Base-by-base conservation (phyloP, 179 eudicot species). In the Drosera spatulata region DNA sequence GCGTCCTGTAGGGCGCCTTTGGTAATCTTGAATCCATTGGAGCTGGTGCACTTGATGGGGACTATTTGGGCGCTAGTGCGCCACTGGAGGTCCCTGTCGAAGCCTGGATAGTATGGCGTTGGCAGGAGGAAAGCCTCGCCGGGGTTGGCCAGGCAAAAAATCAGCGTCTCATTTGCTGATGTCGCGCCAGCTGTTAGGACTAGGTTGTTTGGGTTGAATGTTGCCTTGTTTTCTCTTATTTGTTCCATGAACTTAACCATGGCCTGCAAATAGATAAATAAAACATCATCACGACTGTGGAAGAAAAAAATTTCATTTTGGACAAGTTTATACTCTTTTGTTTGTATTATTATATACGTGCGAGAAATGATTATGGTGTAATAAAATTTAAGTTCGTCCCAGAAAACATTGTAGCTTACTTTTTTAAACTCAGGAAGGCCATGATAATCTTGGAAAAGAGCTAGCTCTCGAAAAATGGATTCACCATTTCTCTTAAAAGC, bases 131-230 rank as follows among this genome's bases (percentile, higher is more conserved):
- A 74, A 58, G 99, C 97, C 6, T 89, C 97, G 69, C 99, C 97
- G 10, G 85, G 87, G 46, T 89, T 72, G 7, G 94, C 95, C 0
- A 93, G 79, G 79, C 97, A 86, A 64, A 89, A 93, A 63, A 89
- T 82, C 42, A 93, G 87, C 1, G 82, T 93, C 76, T 93, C 99
- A 42, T 93, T 93, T 40, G 99, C 97, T 0, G 99, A 89, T 46
- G 99, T 93, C 56, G 99, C 91, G 53, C 99, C 99, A 42, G 99
- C 99, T 1, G 97, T 81, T 50, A 93, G 86, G 22, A 93, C 95
- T 2, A 93, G 80, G 13, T 89, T 93, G 54, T 63, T 70, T 0
- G 97, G 82, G 72, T 89, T 79, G 62, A 89, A 93, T 50, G 65
- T 77, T 3, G 86, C 88, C 66, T 73, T 84, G 69, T 86, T 80